phyloP scores from a whole-genome alignment of 441 rosid species.

The Gossypium aridum region DNA sequence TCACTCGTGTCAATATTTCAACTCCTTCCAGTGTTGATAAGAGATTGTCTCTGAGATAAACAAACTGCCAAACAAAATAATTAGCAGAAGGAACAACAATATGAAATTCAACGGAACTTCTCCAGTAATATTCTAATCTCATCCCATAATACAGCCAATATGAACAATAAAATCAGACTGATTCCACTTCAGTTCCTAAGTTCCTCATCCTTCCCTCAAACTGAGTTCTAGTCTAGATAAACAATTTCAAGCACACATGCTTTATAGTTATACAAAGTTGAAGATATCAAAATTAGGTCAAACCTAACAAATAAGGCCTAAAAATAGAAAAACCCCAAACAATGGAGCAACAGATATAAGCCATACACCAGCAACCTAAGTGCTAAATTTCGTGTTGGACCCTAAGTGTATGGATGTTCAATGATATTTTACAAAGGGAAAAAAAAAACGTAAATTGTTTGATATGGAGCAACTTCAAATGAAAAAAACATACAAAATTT shows the following conservation, averaged over 20 bases:
- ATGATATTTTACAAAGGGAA: neutral
- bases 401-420: neutral
- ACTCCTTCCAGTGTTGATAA: conserved; percentile 83
- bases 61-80: conserved; percentile 60
- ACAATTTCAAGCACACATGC: neutral
- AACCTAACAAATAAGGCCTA: neutral
- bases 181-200: neutral
- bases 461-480: neutral
- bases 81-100: neutral
- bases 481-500: neutral
- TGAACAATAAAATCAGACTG: neutral
- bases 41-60: conserved; percentile 95
- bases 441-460: neutral
- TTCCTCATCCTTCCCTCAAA: neutral
- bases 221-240: neutral
- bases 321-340: neutral
- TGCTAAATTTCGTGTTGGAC: neutral
- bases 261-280: neutral
- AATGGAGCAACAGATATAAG: neutral
- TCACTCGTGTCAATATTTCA: conserved; percentile 87
- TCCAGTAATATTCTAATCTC: neutral
- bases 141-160: neutral
- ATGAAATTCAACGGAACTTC: neutral
- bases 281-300: neutral
- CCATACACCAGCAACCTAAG: neutral